phyloP scores from a whole-genome alignment of 2,329 filamentous ascomycete species.

The Aspergillus amoenus region DNA sequence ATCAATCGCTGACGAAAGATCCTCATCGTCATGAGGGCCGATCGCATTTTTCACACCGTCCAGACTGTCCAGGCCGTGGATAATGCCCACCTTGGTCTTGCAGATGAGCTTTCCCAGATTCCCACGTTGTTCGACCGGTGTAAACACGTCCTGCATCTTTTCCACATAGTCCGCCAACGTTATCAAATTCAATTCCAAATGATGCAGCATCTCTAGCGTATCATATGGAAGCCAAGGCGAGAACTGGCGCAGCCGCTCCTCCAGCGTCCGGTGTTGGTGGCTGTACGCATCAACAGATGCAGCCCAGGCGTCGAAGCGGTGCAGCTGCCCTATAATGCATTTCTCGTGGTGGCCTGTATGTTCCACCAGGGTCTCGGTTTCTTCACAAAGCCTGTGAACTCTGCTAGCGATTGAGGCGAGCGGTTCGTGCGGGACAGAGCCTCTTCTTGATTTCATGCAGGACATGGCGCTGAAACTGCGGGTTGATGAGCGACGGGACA shows the following conservation, averaged over 20 bases:
- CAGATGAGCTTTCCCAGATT: background rate
- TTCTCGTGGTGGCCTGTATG: background rate
- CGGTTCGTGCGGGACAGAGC: background rate
- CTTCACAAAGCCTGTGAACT: background rate
- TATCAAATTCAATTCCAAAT: background rate
- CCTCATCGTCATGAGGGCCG: too few relatives aligned
- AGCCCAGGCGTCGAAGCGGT: background rate
- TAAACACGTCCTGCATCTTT: background rate
- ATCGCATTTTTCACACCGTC: too few relatives aligned
- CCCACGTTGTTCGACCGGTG: background rate
- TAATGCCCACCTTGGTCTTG: too few relatives aligned
- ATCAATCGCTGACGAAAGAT: too few relatives aligned
- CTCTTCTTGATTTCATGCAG: background rate
- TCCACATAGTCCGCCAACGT: background rate
- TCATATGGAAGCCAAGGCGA: background rate
- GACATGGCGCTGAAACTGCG: background rate
- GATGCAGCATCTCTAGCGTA: background rate
- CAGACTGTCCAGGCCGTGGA: too few relatives aligned
- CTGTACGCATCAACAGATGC: background rate
- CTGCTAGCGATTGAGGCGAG: background rate
- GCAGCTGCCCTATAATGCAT: background rate
- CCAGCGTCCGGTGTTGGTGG: background rate
- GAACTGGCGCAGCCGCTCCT: background rate
- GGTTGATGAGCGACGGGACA: too few relatives aligned
- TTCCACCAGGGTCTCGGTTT: background rate